Evolutionary conservation across 108 stramenopile species (phyloP).

Genomic region (Aurantiochytrium sp.): DNA sequence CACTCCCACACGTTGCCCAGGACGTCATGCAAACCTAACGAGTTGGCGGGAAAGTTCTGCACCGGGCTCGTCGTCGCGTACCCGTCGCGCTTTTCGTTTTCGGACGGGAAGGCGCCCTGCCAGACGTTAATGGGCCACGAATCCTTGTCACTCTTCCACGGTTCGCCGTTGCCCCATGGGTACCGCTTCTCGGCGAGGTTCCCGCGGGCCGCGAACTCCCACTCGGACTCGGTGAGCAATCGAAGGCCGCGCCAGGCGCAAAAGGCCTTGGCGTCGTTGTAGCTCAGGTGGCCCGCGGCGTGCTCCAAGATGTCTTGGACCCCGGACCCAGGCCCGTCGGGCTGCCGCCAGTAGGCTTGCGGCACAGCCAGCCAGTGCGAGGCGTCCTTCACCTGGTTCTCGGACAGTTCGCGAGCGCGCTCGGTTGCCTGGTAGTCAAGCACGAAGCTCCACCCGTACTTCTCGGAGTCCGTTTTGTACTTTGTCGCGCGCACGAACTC

Average conservation of each 20-base stretch:
- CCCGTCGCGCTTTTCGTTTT: conserved; percentile 75
- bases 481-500: conserved; percentile 46
- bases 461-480: conserved; percentile 87
- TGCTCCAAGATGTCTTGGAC: conserved; percentile 66
- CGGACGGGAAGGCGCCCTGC: conserved; percentile 67
- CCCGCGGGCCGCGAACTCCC: conserved; percentile 84
- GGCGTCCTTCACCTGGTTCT: background rate
- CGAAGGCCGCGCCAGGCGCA: conserved; percentile 83
- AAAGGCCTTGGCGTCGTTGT: conserved; percentile 86
- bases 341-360: conserved; percentile 82
- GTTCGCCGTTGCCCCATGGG: conserved; percentile 32
- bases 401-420: background rate
- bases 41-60: conserved; percentile 72
- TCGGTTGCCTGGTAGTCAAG: conserved; percentile 55
- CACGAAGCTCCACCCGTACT: conserved; percentile 88
- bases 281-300: conserved; percentile 83
- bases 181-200: conserved; percentile 43
- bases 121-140: conserved; percentile 64
- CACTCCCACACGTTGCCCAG: conserved; percentile 91
- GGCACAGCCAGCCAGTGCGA: conserved; percentile 80
- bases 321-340: conserved; percentile 75
- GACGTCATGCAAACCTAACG: conserved; percentile 77
- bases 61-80: conserved; percentile 76
- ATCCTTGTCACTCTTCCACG: background rate
- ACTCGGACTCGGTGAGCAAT: conserved; percentile 80